phyloP scores from a whole-genome alignment of 2,329 filamentous ascomycete genomes.

The Talaromyces sp. region DNA sequence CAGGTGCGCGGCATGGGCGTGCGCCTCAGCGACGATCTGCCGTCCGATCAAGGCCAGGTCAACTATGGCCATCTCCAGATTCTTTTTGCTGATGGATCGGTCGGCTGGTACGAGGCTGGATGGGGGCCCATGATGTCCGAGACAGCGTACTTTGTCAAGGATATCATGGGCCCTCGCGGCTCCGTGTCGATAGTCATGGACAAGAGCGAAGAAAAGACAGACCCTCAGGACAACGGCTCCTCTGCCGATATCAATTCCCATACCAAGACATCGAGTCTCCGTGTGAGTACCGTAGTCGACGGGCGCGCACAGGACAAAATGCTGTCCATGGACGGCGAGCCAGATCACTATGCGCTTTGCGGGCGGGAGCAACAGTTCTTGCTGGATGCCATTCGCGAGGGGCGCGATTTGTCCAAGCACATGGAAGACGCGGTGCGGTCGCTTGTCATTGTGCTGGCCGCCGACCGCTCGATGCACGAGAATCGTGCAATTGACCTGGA shows the following conservation, averaged over 20 bases:
- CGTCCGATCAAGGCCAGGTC: constrained; percentile 13
- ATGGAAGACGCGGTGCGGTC: constrained; percentile 16
- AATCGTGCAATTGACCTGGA: constrained; percentile 14
- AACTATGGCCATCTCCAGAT: constrained; percentile 17
- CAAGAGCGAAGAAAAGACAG: constrained; percentile 2
- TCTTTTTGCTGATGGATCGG: constrained; percentile 15
- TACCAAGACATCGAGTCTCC: constrained; percentile 14
- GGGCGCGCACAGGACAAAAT: constrained; percentile 11
- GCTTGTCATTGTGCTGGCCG: constrained; percentile 14
- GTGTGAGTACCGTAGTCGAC: constrained; percentile 12
- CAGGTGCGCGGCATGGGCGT: constrained; percentile 17
- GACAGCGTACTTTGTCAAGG: constrained; percentile 17
- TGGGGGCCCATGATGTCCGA: constrained; percentile 18
- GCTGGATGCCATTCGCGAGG: constrained; percentile 13
- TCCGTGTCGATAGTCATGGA: constrained; percentile 17
- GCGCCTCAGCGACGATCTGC: constrained; percentile 13
- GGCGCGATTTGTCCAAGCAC: constrained; percentile 11
- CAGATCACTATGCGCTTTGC: constrained; percentile 16
- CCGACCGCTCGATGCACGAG: constrained; percentile 15
- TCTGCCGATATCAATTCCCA: constrained; percentile 15
- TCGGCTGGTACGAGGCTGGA: constrained; percentile 17
- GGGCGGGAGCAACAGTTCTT: constrained; percentile 16
- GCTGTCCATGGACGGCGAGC: constrained; percentile 15
- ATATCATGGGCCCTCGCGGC: constrained; percentile 15
- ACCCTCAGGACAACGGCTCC: not conserved